Conservation (phyloP, 2,329 filamentous ascomycete genomes). For the Eutypa lata region DNA sequence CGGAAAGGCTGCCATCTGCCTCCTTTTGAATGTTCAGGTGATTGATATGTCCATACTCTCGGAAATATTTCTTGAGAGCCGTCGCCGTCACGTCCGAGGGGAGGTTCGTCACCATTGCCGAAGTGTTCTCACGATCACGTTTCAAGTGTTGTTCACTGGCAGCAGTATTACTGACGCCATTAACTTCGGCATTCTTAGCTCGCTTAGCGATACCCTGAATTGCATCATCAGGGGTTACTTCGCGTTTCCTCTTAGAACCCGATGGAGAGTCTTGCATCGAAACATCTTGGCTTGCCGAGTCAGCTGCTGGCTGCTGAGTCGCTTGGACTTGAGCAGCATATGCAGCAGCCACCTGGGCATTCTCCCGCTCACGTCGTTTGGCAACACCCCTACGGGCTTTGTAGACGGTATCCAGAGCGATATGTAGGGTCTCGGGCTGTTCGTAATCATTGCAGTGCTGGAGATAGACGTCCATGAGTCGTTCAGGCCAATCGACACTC, state of each 20-base stretch:
- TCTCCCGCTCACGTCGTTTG: constrained; percentile 64
- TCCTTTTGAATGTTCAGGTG: constrained; percentile 68
- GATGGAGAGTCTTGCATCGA: constrained; percentile 34
- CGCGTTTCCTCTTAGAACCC: constrained; percentile 71
- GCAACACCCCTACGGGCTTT: constrained; percentile 62
- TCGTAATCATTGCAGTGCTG: constrained; percentile 91
- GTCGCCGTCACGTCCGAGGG: constrained; percentile 67
- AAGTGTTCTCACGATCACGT: constrained; percentile 87
- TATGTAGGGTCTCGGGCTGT: constrained; percentile 69
- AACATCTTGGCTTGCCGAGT: constrained; percentile 19
- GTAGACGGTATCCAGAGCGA: constrained; percentile 70
- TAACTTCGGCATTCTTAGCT: constrained; percentile 46
- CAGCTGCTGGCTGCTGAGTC: constrained; percentile 33
- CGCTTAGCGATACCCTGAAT: constrained; percentile 64
- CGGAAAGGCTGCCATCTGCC: constrained; percentile 59
- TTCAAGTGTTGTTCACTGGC: constrained; percentile 48
- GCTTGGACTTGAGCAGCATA: constrained; percentile 38
- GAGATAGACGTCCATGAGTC: constrained; percentile 69
- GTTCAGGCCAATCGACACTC: constrained; percentile 73
- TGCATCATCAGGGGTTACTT: constrained; percentile 48
- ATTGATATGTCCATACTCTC: constrained; percentile 82
- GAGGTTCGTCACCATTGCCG: constrained; percentile 75
- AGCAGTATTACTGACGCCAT: constrained; percentile 26
- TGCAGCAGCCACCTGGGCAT: constrained; percentile 54
- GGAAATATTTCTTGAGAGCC: constrained; percentile 84